These are phyloP conservation scores for Tolypocladium capitatum DNA, from an alignment of 2,329 filamentous ascomycete genomes.

Conservation along the genomic window DNA sequence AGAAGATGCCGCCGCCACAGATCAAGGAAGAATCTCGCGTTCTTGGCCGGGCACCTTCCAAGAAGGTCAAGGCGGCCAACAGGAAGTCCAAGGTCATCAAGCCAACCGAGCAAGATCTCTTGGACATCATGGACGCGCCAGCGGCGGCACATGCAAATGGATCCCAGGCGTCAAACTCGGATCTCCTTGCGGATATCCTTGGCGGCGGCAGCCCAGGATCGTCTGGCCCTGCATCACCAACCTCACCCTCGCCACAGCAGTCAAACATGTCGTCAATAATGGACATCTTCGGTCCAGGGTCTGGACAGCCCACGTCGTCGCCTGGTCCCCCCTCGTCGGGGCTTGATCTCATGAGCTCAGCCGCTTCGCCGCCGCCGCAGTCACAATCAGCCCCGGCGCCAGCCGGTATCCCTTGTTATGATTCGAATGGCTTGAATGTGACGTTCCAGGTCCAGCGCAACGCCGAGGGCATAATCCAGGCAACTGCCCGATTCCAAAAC, in stretches of 20 bases:
- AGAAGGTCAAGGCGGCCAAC: conserved; percentile 55
- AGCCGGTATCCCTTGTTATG: conserved; percentile 61
- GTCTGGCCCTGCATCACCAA: conserved; percentile 19
- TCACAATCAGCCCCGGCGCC: conserved; percentile 25
- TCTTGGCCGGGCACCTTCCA: conserved; percentile 60
- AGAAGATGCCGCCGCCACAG: conserved; percentile 95
- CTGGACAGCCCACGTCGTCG: conserved; percentile 21
- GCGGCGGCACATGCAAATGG: conserved; percentile 35
- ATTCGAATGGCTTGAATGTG: conserved; percentile 72
- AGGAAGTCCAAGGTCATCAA: conserved; percentile 67
- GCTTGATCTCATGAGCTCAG: conserved; percentile 36
- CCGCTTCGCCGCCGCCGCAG: conserved; percentile 35
- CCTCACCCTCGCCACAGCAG: conserved; percentile 36
- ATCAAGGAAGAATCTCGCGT: conserved; percentile 93
- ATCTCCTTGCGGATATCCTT: conserved; percentile 83
- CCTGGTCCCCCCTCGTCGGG: conserved; percentile 26
- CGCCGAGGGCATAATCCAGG: conserved; percentile 64
- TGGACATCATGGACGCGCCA: conserved; percentile 82
- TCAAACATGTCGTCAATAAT: conserved; percentile 64
- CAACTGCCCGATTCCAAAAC: conserved; percentile 76
- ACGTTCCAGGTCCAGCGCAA: conserved; percentile 77
- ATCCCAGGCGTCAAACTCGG: conserved; percentile 57
- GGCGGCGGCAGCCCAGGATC: conserved; percentile 47
- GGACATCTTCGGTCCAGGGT: conserved; percentile 60
- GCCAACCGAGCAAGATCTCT: conserved; percentile 78